Evolutionary conservation across 345 rosid species (phyloP).

Genomic region (Raphanus sativus): DNA sequence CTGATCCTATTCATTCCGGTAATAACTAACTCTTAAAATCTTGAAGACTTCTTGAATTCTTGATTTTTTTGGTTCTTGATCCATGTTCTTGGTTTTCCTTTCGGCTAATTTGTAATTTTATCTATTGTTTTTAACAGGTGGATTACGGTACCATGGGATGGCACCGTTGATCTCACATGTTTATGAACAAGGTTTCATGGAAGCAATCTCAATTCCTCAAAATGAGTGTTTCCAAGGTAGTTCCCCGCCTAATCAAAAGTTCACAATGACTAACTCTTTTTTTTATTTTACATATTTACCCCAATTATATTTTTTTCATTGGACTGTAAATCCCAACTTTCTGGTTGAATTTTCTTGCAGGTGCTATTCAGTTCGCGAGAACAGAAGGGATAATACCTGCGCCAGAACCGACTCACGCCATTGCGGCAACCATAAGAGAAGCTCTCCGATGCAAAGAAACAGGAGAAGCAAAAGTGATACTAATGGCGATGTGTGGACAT

Average conservation of each 20-base stretch:
- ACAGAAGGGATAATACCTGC: slow-evolving; percentile 89
- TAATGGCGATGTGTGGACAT: slow-evolving; percentile 93
- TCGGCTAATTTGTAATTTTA: background rate
- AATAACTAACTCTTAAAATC: background rate
- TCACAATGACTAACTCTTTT: background rate
- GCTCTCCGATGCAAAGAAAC: slow-evolving; percentile 77
- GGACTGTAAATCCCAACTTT: background rate
- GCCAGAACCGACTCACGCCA: slow-evolving; percentile 93
- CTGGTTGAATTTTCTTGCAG: slow-evolving; percentile 40
- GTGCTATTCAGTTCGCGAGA: slow-evolving; percentile 85
- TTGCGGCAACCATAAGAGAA: slow-evolving; percentile 88
- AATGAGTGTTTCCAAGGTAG: slow-evolving; percentile 80
- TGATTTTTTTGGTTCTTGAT: background rate
- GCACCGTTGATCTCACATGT: slow-evolving; percentile 87
- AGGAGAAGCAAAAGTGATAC: slow-evolving; percentile 84
- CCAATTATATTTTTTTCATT: background rate
- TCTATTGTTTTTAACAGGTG: slow-evolving; percentile 52
- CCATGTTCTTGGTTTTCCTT: background rate
- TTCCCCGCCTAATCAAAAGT: background rate
- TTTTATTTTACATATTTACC: background rate
- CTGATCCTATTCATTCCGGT: slow-evolving; percentile 98
- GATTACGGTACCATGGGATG: slow-evolving; percentile 94
- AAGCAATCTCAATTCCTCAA: slow-evolving; percentile 86
- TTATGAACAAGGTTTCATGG: slow-evolving; percentile 77
- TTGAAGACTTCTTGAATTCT: background rate